Evolutionary conservation across 805 yeast species (phyloP), one percentile per base, ranked within the genome.

Genomic region (Priceomyces fermenticarens): DNA sequence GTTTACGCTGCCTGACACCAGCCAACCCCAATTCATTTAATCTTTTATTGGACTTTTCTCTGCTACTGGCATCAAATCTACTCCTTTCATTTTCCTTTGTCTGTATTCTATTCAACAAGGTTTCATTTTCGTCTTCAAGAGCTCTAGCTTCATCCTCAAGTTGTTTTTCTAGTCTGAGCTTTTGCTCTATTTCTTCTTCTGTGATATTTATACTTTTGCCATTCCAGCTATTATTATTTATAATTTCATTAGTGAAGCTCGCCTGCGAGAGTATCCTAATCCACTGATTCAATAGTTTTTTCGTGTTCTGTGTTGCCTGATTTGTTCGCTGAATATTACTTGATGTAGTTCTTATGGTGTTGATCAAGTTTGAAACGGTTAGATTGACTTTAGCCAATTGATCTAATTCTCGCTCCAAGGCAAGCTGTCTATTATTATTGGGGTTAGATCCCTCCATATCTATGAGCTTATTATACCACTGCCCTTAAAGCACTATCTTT

Each of bases 181-280:
- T 54, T 7, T 44, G 46, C 4, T 51, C 56, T 3, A 49, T 59
- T 20, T 47, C 51, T 3, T 41, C 40, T 17, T 45, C 46, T 20
- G 48, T 44, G 26, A 45, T 45, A 26, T 47, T 50, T 7, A 53
- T 43, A 36, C 34, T 55, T 2, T 46, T 27, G 0, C 74, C 75
- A 37, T 63, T 58, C 70, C 78, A 65, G 36, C 63, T 63, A 6
- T 62, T 49, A 40, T 73, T 72, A 39, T 66, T 65, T 46, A 80
- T 62, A 13, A 78, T 55, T 8, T 72, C 69, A 20, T 70, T 64
- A 3, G 82, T 75, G 51, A 78, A 77, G 28, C 75, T 73, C 15
- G 84, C 76, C 51, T 81, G 85, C 11, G 84, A 79, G 14, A 81
- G 68, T 36, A 82, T 80, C 46, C 73, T 67, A 39, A 77, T 72